Evolutionary conservation across 1,284 basidiomycete species (phyloP).

Genomic region (Sparassis latifolia): DNA sequence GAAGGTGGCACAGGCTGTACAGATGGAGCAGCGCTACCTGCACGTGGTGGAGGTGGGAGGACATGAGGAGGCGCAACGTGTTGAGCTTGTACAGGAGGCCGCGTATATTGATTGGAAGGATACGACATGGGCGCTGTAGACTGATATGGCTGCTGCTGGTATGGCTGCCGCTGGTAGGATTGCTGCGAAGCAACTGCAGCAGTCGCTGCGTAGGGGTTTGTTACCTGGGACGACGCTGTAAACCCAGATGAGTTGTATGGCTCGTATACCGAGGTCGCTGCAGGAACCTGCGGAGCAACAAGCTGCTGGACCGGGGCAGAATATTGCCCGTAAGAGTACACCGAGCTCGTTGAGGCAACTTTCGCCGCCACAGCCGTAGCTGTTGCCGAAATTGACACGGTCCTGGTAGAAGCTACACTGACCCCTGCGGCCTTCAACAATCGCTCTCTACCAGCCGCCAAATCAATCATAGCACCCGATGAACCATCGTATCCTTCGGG

Average conservation of each 20-base stretch:
- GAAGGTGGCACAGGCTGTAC: conserved; percentile 33
- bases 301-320: conserved; percentile 15
- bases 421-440: conserved; percentile 44
- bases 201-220: conserved; percentile 27
- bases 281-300: conserved; percentile 8
- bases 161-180: conserved; percentile 3
- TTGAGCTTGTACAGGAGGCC: conserved; percentile 17
- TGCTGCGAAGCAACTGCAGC: conserved; percentile 19
- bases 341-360: conserved; percentile 13
- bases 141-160: conserved; percentile 20
- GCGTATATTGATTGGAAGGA: conserved; percentile 17
- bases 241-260: conserved; percentile 14
- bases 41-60: conserved; percentile 16
- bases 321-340: conserved; percentile 21
- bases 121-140: conserved; percentile 14
- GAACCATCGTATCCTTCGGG: conserved; percentile 75
- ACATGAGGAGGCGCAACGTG: conserved; percentile 15
- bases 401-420: conserved; percentile 25
- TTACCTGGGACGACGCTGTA: conserved; percentile 5
- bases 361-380: conserved; percentile 14
- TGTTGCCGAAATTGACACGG: conserved; percentile 18
- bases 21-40: conserved; percentile 17
- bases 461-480: conserved; percentile 42
- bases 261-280: conserved; percentile 17
- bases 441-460: conserved; percentile 60